Conservation (phyloP, 169 alveolate genomes). For the Toxoplasma gondii region DNA sequence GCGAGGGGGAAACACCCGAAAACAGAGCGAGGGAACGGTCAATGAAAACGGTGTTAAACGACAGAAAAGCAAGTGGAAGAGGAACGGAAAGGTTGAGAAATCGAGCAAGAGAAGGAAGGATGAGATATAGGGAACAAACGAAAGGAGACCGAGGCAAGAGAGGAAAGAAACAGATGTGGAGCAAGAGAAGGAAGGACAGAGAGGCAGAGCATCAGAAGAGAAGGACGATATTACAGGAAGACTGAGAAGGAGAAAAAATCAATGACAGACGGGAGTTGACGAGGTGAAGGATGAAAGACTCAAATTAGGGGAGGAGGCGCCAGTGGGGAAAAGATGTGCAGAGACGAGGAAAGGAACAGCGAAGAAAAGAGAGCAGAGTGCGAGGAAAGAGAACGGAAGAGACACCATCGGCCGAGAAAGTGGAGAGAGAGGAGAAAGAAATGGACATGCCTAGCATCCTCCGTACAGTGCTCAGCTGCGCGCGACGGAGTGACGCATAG, state of each 20-base stretch:
- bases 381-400: not conserved
- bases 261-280: too few relatives aligned
- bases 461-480: not conserved
- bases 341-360: not conserved
- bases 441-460: not conserved
- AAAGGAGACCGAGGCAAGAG: not conserved
- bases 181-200: not conserved
- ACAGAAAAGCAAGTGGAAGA: too few relatives aligned
- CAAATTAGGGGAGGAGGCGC: not conserved
- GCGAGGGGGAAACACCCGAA: too few relatives aligned
- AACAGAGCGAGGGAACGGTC: too few relatives aligned
- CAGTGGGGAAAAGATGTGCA: not conserved
- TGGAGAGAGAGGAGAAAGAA: constrained; percentile 5
- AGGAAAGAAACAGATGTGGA: not conserved
- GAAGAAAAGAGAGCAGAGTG: too few relatives aligned
- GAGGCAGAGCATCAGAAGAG: not conserved
- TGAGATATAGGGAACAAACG: too few relatives aligned
- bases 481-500: not conserved
- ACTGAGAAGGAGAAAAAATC: too few relatives aligned
- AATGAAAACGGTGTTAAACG: too few relatives aligned
- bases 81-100: too few relatives aligned
- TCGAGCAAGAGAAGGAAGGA: too few relatives aligned
- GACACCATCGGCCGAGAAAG: not conserved
- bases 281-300: not conserved
- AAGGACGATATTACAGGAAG: too few relatives aligned